Percentiles rank a stretch among this genome's conserved stretches.
Conservation (phyloP, 1,139 yeast species). For the Chernovozyma sophiae-reginae region DNA sequence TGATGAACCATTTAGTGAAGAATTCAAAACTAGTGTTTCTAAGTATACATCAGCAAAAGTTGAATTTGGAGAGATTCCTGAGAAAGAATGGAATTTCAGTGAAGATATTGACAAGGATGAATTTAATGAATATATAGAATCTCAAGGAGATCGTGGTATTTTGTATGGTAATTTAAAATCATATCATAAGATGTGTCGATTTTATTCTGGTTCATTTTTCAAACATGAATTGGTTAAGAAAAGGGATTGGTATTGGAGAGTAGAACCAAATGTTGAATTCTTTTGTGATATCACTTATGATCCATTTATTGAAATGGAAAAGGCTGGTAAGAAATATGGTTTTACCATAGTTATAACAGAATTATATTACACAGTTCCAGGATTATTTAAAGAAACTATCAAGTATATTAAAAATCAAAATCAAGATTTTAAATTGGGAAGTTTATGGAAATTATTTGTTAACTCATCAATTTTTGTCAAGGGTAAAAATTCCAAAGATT, state of each 20-base stretch:
- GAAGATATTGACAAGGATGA: slow-evolving; percentile 22
- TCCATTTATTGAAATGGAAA: slow-evolving; percentile 79
- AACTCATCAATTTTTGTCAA: slow-evolving; percentile 22
- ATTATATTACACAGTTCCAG: slow-evolving; percentile 74
- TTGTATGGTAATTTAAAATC: slow-evolving; percentile 77
- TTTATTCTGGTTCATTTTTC: slow-evolving; percentile 58
- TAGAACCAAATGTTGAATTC: slow-evolving; percentile 79
- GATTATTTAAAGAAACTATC: slow-evolving; percentile 66
- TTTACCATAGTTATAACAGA: slow-evolving; percentile 76
- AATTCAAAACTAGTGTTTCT: slow-evolving; percentile 51
- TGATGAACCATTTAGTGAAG: slow-evolving; percentile 65
- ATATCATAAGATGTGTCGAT: slow-evolving; percentile 71
- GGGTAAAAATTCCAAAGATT: slow-evolving; percentile 20
- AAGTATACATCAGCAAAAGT: slow-evolving; percentile 54
- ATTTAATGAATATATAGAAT: slow-evolving; percentile 52
- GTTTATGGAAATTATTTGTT: slow-evolving; percentile 56
- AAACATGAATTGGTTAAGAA: slow-evolving; percentile 61
- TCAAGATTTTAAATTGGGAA: slow-evolving; percentile 44
- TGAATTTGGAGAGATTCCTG: slow-evolving; percentile 65
- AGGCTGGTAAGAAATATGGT: slow-evolving; percentile 68
- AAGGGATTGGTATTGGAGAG: slow-evolving; percentile 67
- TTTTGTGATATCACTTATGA: slow-evolving; percentile 89
- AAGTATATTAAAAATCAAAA: slow-evolving; percentile 47
- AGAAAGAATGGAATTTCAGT: slow-evolving; percentile 61
- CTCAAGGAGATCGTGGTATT: slow-evolving; percentile 76